Base-by-base conservation (phyloP, 2,329 filamentous ascomycete species). In the Zopfia rhizophila region DNA sequence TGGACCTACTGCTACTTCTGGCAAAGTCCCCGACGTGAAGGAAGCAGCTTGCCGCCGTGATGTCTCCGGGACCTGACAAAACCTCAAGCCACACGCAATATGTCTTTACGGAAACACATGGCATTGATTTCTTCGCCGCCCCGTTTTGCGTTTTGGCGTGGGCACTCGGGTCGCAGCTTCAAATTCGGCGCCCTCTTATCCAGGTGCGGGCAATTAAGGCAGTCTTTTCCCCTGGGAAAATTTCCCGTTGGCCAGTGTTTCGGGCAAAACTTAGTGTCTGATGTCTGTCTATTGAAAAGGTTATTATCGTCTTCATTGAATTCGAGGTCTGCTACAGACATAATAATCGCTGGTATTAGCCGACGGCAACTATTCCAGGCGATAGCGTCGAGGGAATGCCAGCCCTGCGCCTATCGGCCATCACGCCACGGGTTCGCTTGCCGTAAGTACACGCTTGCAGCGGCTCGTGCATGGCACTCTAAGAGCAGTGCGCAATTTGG, bases 361-460 rank as follows among this genome's bases (percentile, higher is more conserved):
- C 66, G 68, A 67, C 66, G 55, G 55, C 58, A 52, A 54, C 35
- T 45, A 48, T 39, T 43, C 28, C 38, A 53, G 46, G 46, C 41
- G 42, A 41, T 46, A 38, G 53, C 43, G 50, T 41, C 39, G 42
- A 56, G 54, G 51, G 55, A 60, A 58, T 55, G 55, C 58, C 62
- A 69, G 65, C 62, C 64, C 63, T 68, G 63, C 58, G 61, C 60
- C 53, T 66, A 69, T 68, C 55, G 58, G 58, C 62, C 53, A 60
- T 64, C 56, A 53, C 62, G 62, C 63, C 61, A 65, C 65, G 66
- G 52, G 53, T 62, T 38, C 38, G 45, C 31, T 45, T 60, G 53
- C 57, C 57, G 53, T 54, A 35, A 48, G 27, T 47, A 56, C 38
- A 54, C 67, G 68, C 67, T 61, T 72, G 63, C 66, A 70, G 67